Conservation (phyloP, 1,284 basidiomycete genomes). For the Vanrija humicola region DNA sequence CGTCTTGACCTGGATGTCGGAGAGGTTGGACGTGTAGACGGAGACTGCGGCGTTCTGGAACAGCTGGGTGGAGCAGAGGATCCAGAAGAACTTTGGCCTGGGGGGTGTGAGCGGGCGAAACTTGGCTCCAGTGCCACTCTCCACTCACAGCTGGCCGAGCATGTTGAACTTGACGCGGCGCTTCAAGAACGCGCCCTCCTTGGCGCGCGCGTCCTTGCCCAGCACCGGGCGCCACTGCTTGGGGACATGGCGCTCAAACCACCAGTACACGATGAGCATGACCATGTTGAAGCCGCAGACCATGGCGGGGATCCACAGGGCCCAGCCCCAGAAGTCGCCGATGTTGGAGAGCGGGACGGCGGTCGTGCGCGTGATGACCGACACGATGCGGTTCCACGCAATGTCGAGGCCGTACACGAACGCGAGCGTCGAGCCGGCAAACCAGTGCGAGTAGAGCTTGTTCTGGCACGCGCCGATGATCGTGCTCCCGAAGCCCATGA, state of each 20-base stretch:
- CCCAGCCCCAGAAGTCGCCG: slow-evolving; percentile 39
- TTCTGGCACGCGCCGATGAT: slow-evolving; percentile 29
- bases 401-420: slow-evolving; percentile 36
- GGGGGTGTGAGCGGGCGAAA: neutral
- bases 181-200: slow-evolving; percentile 23
- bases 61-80: slow-evolving; percentile 26
- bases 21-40: slow-evolving; percentile 47
- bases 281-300: neutral
- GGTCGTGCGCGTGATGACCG: slow-evolving; percentile 29
- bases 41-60: slow-evolving; percentile 46
- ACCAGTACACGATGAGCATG: slow-evolving; percentile 37
- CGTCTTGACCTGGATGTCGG: slow-evolving; percentile 49
- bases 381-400: slow-evolving; percentile 34
- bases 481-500: slow-evolving; percentile 36
- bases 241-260: slow-evolving; percentile 42
- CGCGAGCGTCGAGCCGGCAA: slow-evolving; percentile 29
- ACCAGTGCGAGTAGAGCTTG: slow-evolving; percentile 45
- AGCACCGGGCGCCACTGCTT: slow-evolving; percentile 29
- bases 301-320: slow-evolving; percentile 30
- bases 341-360: slow-evolving; percentile 37
- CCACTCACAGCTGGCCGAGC: slow-evolving; percentile 19
- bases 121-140: neutral
- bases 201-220: slow-evolving; percentile 22
- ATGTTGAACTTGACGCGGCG: slow-evolving; percentile 14
- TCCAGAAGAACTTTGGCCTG: slow-evolving; percentile 40